phyloP scores from a whole-genome alignment of 192 early-diverging fungal species.

The Linnemannia hyalina region DNA sequence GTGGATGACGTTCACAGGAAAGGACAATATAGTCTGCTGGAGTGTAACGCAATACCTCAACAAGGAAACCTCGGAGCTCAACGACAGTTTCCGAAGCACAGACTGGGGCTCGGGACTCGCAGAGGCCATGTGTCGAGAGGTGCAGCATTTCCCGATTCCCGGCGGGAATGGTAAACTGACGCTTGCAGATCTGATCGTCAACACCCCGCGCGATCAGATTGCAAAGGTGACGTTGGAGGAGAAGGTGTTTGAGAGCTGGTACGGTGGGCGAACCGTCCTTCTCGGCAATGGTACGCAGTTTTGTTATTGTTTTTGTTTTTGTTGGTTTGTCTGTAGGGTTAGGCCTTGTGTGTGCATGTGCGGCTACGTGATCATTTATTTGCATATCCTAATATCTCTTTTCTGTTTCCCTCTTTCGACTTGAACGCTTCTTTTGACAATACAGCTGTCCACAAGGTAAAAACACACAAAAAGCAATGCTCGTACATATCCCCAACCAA shows the following conservation, averaged over 20 bases:
- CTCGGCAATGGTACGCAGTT: conserved; percentile 23
- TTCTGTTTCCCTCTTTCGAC: too few relatives aligned
- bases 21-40: conserved; percentile 10
- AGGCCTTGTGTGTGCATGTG: too few relatives aligned
- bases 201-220: conserved; percentile 22
- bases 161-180: conserved; percentile 9
- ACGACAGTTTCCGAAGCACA: conserved; percentile 12
- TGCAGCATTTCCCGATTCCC: conserved; percentile 13
- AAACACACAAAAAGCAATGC: not conserved
- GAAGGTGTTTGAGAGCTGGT: conserved; percentile 35
- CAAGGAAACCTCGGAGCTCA: not conserved
- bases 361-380: too few relatives aligned
- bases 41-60: not conserved
- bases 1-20: conserved; percentile 17
- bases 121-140: conserved; percentile 4
- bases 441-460: not conserved
- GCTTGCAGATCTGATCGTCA: conserved; percentile 27
- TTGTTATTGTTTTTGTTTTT: not conserved
- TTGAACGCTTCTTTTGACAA: too few relatives aligned
- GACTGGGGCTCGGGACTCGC: conserved; percentile 12
- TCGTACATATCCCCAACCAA: too few relatives aligned
- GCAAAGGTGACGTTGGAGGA: conserved; percentile 24
- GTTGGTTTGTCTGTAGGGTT: too few relatives aligned
- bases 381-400: too few relatives aligned
- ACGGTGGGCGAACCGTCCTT: conserved; percentile 18